Conservation (phyloP, 2,329 filamentous ascomycete species). For the Furcasterigmium sp. region DNA sequence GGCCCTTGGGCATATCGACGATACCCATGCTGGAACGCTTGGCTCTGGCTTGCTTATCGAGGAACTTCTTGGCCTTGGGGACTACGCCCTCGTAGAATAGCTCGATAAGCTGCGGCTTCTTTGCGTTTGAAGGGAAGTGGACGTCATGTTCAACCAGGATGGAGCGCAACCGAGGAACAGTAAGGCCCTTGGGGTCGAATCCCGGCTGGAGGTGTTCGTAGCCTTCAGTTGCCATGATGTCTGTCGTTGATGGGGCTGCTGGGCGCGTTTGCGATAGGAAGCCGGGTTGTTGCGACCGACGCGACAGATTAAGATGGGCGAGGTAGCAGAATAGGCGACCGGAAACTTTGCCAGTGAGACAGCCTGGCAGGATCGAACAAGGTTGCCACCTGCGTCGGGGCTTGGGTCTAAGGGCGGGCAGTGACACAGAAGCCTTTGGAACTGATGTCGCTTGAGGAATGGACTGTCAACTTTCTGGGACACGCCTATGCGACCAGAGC, state of each 20-base stretch:
- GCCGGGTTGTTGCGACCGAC: too few species aligned
- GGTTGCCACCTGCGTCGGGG: too few species aligned
- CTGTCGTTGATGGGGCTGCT: not conserved
- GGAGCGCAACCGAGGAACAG: constrained; percentile 80
- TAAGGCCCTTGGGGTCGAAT: constrained; percentile 80
- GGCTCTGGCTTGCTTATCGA: constrained; percentile 69
- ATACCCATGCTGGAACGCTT: constrained; percentile 88
- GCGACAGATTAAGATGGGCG: too few species aligned
- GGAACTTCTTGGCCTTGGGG: constrained; percentile 71
- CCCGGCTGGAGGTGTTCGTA: constrained; percentile 79
- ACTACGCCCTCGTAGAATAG: constrained; percentile 77
- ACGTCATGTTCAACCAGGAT: constrained; percentile 89
- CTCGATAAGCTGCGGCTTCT: constrained; percentile 82
- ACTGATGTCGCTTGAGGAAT: too few species aligned
- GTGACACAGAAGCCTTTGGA: too few species aligned
- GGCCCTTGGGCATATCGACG: constrained; percentile 48
- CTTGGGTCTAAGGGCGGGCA: too few species aligned
- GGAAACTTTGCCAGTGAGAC: constrained; percentile 1
- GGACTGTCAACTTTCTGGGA: too few species aligned
- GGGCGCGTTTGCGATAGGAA: not conserved
- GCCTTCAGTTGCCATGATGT: constrained; percentile 58
- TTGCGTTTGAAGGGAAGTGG: constrained; percentile 79
- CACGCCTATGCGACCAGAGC: too few species aligned
- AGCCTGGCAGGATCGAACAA: not conserved
- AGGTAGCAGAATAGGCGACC: too few species aligned